Percentiles rank a stretch among this genome's conserved stretches.
Conservation (phyloP, 306 rosid species). For the Hylodesmum podocarpum region DNA sequence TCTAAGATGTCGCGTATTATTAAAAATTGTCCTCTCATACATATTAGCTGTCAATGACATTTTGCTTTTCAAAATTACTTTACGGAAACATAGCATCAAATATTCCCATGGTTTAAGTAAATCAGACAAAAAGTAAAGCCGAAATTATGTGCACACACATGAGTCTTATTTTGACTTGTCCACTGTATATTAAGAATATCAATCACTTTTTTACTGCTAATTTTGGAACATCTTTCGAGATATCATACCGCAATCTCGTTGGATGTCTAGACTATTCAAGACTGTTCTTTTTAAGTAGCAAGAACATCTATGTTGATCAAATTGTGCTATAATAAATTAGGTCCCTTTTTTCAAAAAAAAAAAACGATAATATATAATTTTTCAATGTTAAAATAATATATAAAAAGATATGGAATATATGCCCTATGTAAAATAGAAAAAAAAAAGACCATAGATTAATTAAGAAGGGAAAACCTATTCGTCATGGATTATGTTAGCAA, state of each 20-base stretch:
- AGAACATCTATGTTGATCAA: background rate
- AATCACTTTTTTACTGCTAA: background rate
- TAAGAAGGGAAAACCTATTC: background rate
- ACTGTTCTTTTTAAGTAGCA: background rate
- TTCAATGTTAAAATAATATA: background rate
- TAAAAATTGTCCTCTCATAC: background rate
- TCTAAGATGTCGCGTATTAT: background rate
- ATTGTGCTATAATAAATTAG: background rate
- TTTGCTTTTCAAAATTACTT: background rate
- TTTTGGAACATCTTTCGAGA: background rate
- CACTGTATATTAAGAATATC: background rate
- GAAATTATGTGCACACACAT: background rate
- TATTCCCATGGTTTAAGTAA: background rate
- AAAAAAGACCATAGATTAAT: background rate
- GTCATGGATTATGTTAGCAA: constrained; percentile 20
- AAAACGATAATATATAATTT: too few species aligned
- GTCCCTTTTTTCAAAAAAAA: too few species aligned
- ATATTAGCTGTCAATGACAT: too few species aligned
- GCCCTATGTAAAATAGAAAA: background rate
- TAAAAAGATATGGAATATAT: background rate
- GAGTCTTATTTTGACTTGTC: background rate
- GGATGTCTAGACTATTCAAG: background rate
- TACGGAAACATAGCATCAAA: background rate
- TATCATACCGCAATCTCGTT: background rate
- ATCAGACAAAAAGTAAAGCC: constrained; percentile 10